Conservation (phyloP, 768 basidiomycete species). For the Tremella yokohamensis region DNA sequence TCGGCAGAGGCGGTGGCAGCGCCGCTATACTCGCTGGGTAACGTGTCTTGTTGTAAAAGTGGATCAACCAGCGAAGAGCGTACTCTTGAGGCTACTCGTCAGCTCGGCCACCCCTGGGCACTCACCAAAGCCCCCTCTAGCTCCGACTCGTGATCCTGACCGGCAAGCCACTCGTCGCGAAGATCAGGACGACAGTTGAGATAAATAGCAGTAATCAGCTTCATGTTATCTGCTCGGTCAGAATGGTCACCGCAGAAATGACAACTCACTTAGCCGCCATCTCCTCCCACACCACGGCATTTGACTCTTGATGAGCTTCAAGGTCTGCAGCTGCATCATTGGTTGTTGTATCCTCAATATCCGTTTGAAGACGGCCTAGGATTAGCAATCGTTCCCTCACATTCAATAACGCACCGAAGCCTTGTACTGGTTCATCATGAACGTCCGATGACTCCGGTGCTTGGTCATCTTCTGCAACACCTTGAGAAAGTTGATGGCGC, state of each 20-base stretch:
- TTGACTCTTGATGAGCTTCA: conserved; percentile 98
- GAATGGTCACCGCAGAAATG: conserved; percentile 3
- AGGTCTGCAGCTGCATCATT: conserved; percentile 84
- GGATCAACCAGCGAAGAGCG: conserved; percentile 85
- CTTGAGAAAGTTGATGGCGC: conserved; percentile 93
- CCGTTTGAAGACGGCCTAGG: conserved; percentile 87
- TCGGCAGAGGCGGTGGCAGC: conserved; percentile 60
- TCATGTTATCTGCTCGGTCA: conserved; percentile 80
- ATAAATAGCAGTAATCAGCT: conserved; percentile 97
- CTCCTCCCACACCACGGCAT: conserved; percentile 96
- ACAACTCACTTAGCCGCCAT: conserved; percentile 83
- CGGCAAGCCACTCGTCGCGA: conserved; percentile 95
- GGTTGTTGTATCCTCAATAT: conserved; percentile 91
- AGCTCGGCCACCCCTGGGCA: background rate
- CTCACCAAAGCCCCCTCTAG: conserved; percentile 77
- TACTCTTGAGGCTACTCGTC: conserved; percentile 78
- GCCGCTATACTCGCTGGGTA: conserved; percentile 72
- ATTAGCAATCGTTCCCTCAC: background rate
- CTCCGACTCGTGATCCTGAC: conserved; percentile 81
- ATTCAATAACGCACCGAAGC: conserved; percentile 66
- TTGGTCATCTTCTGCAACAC: conserved; percentile 98
- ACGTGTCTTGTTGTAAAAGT: conserved; percentile 91
- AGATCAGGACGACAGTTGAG: conserved; percentile 94
- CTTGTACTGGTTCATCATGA: conserved; percentile 96
- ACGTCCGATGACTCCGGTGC: conserved; percentile 85